phyloP scores from a whole-genome alignment of 2,329 filamentous ascomycete species.

The Ilyonectria mors-panacis region DNA sequence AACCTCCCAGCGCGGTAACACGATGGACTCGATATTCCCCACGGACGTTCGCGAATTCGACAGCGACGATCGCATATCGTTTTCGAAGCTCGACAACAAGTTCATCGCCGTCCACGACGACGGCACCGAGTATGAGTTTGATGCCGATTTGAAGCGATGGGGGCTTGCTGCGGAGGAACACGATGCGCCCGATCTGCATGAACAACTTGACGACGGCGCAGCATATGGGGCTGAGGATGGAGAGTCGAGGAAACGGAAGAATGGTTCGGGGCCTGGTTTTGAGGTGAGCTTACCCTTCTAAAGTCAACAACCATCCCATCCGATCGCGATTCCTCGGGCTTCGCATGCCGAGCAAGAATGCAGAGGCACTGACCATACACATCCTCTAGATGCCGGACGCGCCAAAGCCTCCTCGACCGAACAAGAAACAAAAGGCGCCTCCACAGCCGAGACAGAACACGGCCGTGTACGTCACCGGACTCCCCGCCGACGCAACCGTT shows the following conservation, averaged over 20 bases:
- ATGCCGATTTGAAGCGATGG: conserved; percentile 81
- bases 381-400: conserved; percentile 41
- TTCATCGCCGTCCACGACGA: conserved; percentile 89
- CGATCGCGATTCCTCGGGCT: neutral
- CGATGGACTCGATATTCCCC: conserved; percentile 63
- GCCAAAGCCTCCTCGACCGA: conserved; percentile 58
- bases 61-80: conserved; percentile 86
- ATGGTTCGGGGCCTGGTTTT: conserved; percentile 54
- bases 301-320: neutral
- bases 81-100: conserved; percentile 85
- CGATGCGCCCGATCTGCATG: conserved; percentile 59
- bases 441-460: conserved; percentile 79
- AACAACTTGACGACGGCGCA: conserved; percentile 50
- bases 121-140: conserved; percentile 88
- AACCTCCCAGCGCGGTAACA: conserved; percentile 2
- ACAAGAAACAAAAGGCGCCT: conserved; percentile 64
- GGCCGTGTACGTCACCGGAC: conserved; percentile 90
- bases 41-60: conserved; percentile 79
- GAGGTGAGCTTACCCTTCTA: conserved; percentile 58
- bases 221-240: conserved; percentile 44
- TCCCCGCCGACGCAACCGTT: conserved; percentile 83
- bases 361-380: conserved; percentile 28
- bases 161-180: conserved; percentile 70
- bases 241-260: conserved; percentile 60
- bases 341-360: neutral